Percentiles rank a stretch among this genome's conserved stretches.
Evolutionary conservation across 2,329 filamentous ascomycete species (phyloP).

Genomic region (Sphaerulina vaccinii): DNA sequence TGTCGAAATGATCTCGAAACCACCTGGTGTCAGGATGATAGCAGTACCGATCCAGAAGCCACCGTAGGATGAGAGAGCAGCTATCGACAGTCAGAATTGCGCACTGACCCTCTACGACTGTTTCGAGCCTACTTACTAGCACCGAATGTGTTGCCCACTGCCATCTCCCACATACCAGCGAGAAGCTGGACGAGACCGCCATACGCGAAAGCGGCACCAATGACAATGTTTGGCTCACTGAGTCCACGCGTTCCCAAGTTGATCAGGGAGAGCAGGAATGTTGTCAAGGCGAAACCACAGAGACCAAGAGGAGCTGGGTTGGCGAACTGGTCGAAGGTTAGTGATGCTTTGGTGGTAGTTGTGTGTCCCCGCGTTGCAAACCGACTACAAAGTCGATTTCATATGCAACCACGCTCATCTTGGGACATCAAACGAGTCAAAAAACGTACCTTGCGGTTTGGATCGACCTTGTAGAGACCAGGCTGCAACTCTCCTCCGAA

Average conservation of each 20-base stretch:
- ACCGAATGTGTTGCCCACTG: conserved; percentile 10
- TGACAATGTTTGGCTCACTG: conserved; percentile 46
- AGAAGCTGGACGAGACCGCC: conserved; percentile 53
- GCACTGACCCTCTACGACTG: not conserved
- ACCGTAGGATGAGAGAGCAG: conserved; percentile 60
- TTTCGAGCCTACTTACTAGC: not conserved
- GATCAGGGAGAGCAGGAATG: conserved; percentile 58
- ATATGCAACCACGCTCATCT: not conserved
- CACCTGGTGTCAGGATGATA: conserved; percentile 57
- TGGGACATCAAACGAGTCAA: not conserved
- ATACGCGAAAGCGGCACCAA: conserved; percentile 51
- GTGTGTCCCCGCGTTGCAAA: not conserved
- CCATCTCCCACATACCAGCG: conserved; percentile 54
- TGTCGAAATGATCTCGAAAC: conserved; percentile 48
- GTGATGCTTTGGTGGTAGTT: not conserved
- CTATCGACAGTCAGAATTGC: conserved; percentile 54
- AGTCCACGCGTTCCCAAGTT: conserved; percentile 48
- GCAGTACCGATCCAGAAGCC: conserved; percentile 63
- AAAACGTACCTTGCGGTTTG: conserved; percentile 29
- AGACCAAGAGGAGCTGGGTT: conserved; percentile 62
- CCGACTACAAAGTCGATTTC: not conserved
- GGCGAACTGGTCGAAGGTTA: conserved; percentile 41
- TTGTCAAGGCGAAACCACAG: conserved; percentile 64
- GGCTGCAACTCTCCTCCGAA: conserved; percentile 56
- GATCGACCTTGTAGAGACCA: conserved; percentile 45